These are phyloP conservation scores for Lithocarpus polystachyus DNA, from an alignment of 306 rosid species.

Conservation along the genomic window DNA sequence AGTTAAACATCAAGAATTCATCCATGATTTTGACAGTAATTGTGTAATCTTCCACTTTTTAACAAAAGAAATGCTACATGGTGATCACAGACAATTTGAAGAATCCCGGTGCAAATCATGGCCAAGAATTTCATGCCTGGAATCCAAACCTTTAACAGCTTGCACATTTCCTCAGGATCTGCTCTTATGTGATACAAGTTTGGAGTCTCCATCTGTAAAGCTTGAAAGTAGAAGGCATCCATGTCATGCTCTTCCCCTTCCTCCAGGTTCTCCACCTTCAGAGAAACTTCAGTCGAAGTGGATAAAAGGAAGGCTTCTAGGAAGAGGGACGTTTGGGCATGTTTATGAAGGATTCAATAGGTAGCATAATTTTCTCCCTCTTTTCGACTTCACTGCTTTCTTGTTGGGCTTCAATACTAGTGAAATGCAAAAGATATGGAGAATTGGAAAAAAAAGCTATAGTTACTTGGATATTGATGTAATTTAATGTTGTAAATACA, in stretches of 20 bases:
- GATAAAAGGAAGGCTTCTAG: conserved; percentile 91
- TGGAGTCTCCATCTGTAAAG: conserved; percentile 69
- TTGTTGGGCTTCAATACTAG: not conserved
- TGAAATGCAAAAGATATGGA: too few relatives aligned
- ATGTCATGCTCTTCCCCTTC: conserved; percentile 85
- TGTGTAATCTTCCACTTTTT: too few relatives aligned
- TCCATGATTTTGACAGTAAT: too few relatives aligned
- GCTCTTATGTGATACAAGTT: conserved; percentile 34
- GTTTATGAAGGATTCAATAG: conserved; percentile 88
- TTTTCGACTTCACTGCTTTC: too few relatives aligned
- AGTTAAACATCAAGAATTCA: too few relatives aligned
- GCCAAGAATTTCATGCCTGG: too few relatives aligned
- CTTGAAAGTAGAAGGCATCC: conserved; percentile 69
- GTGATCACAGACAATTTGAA: too few relatives aligned
- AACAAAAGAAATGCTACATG: too few relatives aligned
- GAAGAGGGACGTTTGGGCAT: conserved; percentile 94
- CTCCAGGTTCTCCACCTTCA: conserved; percentile 64
- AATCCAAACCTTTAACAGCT: too few relatives aligned
- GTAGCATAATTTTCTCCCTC: conserved; percentile 25
- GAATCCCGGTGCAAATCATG: too few relatives aligned
- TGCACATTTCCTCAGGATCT: too few relatives aligned
- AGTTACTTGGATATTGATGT: not conserved
- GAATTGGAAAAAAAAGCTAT: not conserved
- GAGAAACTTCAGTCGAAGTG: conserved; percentile 44
- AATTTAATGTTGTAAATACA: conserved; percentile 10